phyloP scores from a whole-genome alignment of 1,139 yeast genomes.

The Kurtzmaniella natalensis region DNA sequence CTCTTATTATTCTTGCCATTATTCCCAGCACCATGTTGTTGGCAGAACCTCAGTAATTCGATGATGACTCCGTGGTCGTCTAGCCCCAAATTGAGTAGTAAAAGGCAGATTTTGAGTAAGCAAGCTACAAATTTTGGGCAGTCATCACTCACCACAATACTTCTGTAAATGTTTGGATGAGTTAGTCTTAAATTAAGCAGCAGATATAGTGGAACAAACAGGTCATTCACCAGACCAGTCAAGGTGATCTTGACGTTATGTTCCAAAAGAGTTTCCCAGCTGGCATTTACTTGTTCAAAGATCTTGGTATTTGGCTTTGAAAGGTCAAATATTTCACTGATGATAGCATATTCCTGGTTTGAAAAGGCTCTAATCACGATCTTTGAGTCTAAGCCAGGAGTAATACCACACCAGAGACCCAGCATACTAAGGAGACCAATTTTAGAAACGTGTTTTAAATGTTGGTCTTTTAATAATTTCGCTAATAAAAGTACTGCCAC shows the following conservation, averaged over 20 bases:
- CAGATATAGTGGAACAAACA: slow-evolving; percentile 41
- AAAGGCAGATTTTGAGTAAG: slow-evolving; percentile 30
- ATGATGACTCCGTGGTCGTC: slow-evolving; percentile 28
- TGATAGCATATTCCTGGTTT: slow-evolving; percentile 42
- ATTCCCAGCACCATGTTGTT: slow-evolving; percentile 13
- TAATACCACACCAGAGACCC: slow-evolving; percentile 44
- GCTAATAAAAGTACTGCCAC: slow-evolving; percentile 42
- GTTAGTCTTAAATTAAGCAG: slow-evolving; percentile 38
- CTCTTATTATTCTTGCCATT: slow-evolving; percentile 26
- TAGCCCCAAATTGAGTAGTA: slow-evolving; percentile 36
- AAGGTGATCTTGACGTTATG: slow-evolving; percentile 48
- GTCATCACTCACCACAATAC: slow-evolving; percentile 27
- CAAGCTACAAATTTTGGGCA: slow-evolving; percentile 27
- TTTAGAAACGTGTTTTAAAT: slow-evolving; percentile 16
- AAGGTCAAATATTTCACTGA: slow-evolving; percentile 45
- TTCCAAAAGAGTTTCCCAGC: slow-evolving; percentile 28
- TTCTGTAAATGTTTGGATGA: slow-evolving; percentile 54
- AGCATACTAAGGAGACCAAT: slow-evolving; percentile 44
- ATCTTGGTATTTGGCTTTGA: slow-evolving; percentile 33
- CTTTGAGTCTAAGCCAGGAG: slow-evolving; percentile 39
- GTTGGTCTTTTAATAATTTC: slow-evolving; percentile 20
- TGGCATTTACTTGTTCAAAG: slow-evolving; percentile 26
- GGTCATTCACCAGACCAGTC: slow-evolving; percentile 44
- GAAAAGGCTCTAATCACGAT: slow-evolving; percentile 45
- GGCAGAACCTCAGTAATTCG: slow-evolving; percentile 30